These are phyloP conservation scores for Aspergillus cavernicola DNA, from an alignment of 495 filamentous ascomycete species.

Conservation along the genomic window DNA sequence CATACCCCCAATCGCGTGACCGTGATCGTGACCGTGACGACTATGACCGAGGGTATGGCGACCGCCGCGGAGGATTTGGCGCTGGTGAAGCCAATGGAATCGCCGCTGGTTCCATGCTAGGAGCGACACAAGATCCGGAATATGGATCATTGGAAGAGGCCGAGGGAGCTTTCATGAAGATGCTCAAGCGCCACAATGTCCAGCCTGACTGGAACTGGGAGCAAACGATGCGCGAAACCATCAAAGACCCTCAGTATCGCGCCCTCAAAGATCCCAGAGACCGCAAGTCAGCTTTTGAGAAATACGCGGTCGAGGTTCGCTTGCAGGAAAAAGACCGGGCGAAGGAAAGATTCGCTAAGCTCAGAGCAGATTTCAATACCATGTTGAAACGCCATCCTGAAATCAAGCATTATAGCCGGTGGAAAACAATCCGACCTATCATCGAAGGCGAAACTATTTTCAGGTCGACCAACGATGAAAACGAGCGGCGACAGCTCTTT, in stretches of 20 bases:
- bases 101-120: slow-evolving; percentile 57
- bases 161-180: slow-evolving; percentile 88
- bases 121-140: slow-evolving; percentile 69
- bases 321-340: slow-evolving; percentile 92
- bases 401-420: slow-evolving; percentile 96
- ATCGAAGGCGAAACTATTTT: slow-evolving; percentile 96
- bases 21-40: slow-evolving; percentile 52
- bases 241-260: slow-evolving; percentile 91
- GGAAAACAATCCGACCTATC: slow-evolving; percentile 93
- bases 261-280: slow-evolving; percentile 92
- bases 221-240: slow-evolving; percentile 79
- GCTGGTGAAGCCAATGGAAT: slow-evolving; percentile 50
- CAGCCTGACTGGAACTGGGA: slow-evolving; percentile 92
- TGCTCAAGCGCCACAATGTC: slow-evolving; percentile 79
- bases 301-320: slow-evolving; percentile 87
- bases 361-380: slow-evolving; percentile 88
- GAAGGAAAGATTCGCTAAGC: slow-evolving; percentile 89
- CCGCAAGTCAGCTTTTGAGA: slow-evolving; percentile 89
- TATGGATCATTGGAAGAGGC: slow-evolving; percentile 87
- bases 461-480: slow-evolving; percentile 81
- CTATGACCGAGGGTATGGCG: slow-evolving; percentile 56
- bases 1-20: slow-evolving; percentile 44
- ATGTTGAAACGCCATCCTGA: slow-evolving; percentile 97
- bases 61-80: slow-evolving; percentile 66
- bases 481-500: slow-evolving; percentile 86